Percentiles rank a stretch among this genome's conserved stretches.
phyloP scores from a whole-genome alignment of 1,284 basidiomycete species.

The Boletus sp. region DNA sequence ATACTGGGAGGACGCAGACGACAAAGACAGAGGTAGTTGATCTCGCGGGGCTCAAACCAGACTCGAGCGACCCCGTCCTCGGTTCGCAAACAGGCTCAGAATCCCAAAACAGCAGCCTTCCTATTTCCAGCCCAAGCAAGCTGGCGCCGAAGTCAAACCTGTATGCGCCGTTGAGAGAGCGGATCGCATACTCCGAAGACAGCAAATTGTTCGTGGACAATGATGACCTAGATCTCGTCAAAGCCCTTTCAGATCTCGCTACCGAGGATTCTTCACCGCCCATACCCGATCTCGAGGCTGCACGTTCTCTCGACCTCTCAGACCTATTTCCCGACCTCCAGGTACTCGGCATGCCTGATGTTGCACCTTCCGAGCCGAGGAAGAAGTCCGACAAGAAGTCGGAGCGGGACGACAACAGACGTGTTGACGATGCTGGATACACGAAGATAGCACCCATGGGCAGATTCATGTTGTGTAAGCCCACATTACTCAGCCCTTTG shows the following conservation, averaged over 20 bases:
- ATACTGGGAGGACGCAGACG: slow-evolving; percentile 16
- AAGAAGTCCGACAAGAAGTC: slow-evolving; percentile 55
- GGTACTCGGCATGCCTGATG: slow-evolving; percentile 50
- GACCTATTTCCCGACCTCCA: slow-evolving; percentile 64
- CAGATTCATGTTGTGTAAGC: slow-evolving; percentile 64
- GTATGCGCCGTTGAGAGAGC: slow-evolving; percentile 55
- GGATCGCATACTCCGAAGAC: slow-evolving; percentile 53
- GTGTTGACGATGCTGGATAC: slow-evolving; percentile 63
- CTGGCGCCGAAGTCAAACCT: slow-evolving; percentile 38
- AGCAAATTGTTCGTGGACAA: slow-evolving; percentile 59
- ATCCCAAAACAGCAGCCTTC: slow-evolving; percentile 29
- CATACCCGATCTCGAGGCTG: slow-evolving; percentile 26
- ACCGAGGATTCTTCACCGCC: slow-evolving; percentile 29
- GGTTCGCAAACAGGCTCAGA: slow-evolving; percentile 39
- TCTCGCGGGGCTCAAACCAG: slow-evolving; percentile 33
- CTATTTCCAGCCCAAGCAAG: slow-evolving; percentile 34
- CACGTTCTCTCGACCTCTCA: slow-evolving; percentile 46
- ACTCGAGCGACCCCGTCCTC: slow-evolving; percentile 51
- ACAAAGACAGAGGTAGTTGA: slow-evolving; percentile 28
- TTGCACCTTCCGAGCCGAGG: slow-evolving; percentile 41
- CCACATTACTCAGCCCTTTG: slow-evolving; percentile 64
- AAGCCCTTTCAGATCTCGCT: slow-evolving; percentile 38
- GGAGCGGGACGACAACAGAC: slow-evolving; percentile 65
- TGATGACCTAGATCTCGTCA: slow-evolving; percentile 42
- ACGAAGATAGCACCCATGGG: slow-evolving; percentile 62